Evolutionary conservation across 163 green algal genomes (phyloP).

Genomic region (Smithsoniella earleae): DNA sequence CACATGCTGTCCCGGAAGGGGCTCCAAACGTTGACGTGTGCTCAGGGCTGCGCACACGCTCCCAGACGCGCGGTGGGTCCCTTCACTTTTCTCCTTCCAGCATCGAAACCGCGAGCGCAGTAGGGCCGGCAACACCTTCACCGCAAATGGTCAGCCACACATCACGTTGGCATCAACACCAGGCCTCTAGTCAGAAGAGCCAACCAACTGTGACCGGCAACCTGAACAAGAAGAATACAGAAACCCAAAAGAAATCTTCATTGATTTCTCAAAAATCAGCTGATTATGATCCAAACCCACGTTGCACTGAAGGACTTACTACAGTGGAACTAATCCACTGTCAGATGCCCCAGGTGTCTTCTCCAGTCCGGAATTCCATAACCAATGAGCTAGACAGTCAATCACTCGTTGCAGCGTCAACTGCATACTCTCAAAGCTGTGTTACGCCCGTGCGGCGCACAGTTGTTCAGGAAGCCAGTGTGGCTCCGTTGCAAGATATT

Average conservation of each 20-base stretch:
- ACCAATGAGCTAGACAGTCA: neutral
- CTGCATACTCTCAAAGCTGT: neutral
- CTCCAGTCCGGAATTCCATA: neutral
- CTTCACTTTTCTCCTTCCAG: neutral
- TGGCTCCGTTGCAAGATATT: neutral
- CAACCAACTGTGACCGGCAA: neutral
- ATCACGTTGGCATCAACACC: neutral
- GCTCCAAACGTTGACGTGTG: neutral
- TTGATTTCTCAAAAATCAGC: too few relatives aligned
- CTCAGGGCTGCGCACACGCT: slow-evolving; percentile 3
- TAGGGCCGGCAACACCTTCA: neutral
- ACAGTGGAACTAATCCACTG: neutral
- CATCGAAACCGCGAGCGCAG: neutral
- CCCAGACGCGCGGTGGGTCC: neutral
- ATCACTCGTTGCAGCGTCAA: neutral
- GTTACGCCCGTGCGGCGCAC: too few relatives aligned
- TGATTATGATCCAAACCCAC: neutral
- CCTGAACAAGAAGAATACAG: neutral
- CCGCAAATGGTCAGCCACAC: neutral
- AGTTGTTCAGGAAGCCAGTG: too few relatives aligned
- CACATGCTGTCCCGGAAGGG: slow-evolving; percentile 4
- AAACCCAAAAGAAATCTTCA: too few relatives aligned
- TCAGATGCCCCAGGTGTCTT: neutral
- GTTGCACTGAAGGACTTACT: neutral
- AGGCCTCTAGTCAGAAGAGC: neutral